Evolutionary conservation across 139 green algal genomes (phyloP), one percentile per base, ranked within the genome.

Genomic region (Limnomonas spitsbergensis): DNA sequence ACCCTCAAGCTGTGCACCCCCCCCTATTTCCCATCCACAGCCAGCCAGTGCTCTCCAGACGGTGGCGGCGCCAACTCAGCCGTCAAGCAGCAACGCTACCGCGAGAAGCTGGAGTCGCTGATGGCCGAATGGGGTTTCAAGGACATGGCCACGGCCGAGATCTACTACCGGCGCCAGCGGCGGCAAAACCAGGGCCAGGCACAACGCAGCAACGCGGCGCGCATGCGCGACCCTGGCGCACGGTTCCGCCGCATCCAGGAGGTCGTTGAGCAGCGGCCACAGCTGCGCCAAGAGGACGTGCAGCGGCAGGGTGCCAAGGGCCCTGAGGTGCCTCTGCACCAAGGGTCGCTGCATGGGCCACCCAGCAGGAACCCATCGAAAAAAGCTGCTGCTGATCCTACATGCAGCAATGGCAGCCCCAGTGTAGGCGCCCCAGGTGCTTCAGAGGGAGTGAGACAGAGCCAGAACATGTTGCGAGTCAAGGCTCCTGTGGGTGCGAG

Each of bases 121-220:
- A 89, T 89, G 86, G 53, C 39, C 4, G 86, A 91, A 67, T 91
- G 86, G 86, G 84, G 84, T 38, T 91, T 91, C 78, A 82, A 68
- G 31, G 86, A 91, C 72, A 77, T 84, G 32, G 79, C 80, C 54
- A 91, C 86, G 0, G 86, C 86, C 2, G 86, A 91, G 80, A 75
- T 75, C 1, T 89, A 89, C 75, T 85, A 84, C 76, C 81, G 67
- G 75, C 80, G 80, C 26, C 53, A 73, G 75, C 78, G 75, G 75
- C 75, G 82, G 2, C 69, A 85, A 36, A 87, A 77, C 52, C 78
- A 82, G 36, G 79, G 72, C 3, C 4, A 73, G 34, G 20, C 0
- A 1, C 38, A 75, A 2, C 37, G 68, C 47, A 75, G 74, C 35
- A 7, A 69, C 6, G 40, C 74, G 75, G 75, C 71, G 27, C 24